Evolutionary conservation across 1,284 basidiomycete genomes (phyloP).

Genomic region (Tilletiopsis washingtonensis): DNA sequence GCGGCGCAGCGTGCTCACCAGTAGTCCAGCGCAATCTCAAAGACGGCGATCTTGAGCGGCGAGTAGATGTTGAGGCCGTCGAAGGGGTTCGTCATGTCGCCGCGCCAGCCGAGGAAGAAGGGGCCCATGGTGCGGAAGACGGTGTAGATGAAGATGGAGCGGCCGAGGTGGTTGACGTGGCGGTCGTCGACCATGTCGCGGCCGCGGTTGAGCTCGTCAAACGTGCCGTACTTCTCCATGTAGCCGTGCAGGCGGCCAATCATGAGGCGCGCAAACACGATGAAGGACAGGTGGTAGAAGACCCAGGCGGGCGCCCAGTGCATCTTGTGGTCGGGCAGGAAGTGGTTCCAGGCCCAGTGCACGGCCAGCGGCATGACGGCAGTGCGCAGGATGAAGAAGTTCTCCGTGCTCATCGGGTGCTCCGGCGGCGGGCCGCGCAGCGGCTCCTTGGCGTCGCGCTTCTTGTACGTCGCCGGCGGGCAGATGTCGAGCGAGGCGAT

Average conservation of each 20-base stretch:
- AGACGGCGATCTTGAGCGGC: slow-evolving; percentile 34
- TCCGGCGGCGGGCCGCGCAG: slow-evolving; percentile 29
- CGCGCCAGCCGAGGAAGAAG: slow-evolving; percentile 35
- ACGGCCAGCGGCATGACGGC: slow-evolving; percentile 21
- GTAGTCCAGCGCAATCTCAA: slow-evolving; percentile 32
- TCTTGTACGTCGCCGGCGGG: slow-evolving; percentile 25
- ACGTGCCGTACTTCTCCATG: slow-evolving; percentile 30
- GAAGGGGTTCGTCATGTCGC: slow-evolving; percentile 32
- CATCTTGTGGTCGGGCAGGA: slow-evolving; percentile 29
- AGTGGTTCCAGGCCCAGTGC: slow-evolving; percentile 26
- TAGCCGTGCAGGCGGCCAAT: slow-evolving; percentile 30
- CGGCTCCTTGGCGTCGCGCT: slow-evolving; percentile 14
- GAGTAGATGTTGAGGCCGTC: slow-evolving; percentile 28
- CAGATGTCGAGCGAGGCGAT: slow-evolving; percentile 29
- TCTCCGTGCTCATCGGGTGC: slow-evolving; percentile 31
- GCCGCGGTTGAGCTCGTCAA: slow-evolving; percentile 42
- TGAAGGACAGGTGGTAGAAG: slow-evolving; percentile 33
- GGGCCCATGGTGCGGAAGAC: slow-evolving; percentile 37
- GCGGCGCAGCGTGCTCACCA: no score
- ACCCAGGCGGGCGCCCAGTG: slow-evolving; percentile 35
- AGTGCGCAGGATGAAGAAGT: slow-evolving; percentile 30
- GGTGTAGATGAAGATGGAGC: slow-evolving; percentile 42
- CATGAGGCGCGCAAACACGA: slow-evolving; percentile 25
- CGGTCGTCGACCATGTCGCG: slow-evolving; percentile 40
- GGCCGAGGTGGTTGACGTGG: slow-evolving; percentile 41